These are phyloP conservation scores for Lachnellula suecica DNA, from an alignment of 2,329 filamentous ascomycete species.

Conservation along the genomic window DNA sequence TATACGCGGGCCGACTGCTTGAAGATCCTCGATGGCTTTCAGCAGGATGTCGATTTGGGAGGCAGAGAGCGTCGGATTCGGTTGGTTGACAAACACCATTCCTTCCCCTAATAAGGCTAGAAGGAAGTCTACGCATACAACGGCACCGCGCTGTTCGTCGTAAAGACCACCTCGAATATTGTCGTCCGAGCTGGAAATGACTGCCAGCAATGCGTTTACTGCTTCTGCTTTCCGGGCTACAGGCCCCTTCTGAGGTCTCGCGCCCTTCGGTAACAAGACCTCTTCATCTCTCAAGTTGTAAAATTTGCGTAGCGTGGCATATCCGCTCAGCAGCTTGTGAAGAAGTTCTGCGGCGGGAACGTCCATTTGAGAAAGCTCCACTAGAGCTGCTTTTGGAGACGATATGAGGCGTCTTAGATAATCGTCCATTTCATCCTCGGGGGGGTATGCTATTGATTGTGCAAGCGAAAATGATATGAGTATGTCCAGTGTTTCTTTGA, in stretches of 20 bases:
- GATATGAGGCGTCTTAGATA: constrained; percentile 69
- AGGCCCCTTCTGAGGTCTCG: constrained; percentile 41
- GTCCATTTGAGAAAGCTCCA: constrained; percentile 71
- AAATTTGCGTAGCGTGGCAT: constrained; percentile 86
- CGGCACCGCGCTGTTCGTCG: constrained; percentile 75
- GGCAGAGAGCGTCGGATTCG: constrained; percentile 60
- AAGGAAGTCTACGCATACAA: constrained; percentile 86
- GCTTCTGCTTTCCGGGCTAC: constrained; percentile 67
- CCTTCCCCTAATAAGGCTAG: constrained; percentile 82
- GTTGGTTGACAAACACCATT: constrained; percentile 70
- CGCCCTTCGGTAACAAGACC: constrained; percentile 36
- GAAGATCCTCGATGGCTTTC: constrained; percentile 75
- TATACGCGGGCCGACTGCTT: constrained; percentile 72
- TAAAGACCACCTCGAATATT: constrained; percentile 90
- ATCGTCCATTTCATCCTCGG: constrained; percentile 68
- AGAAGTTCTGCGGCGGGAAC: constrained; percentile 80
- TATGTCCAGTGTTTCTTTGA: constrained; percentile 82
- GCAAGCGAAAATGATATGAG: constrained; percentile 85
- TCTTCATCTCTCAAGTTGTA: constrained; percentile 82
- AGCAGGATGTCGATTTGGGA: constrained; percentile 74
- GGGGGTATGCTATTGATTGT: constrained; percentile 79
- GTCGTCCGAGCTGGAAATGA: constrained; percentile 82
- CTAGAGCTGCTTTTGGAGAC: constrained; percentile 70
- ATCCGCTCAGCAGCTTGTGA: constrained; percentile 84
- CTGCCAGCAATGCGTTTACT: constrained; percentile 73